These are phyloP conservation scores for Debaryomyces sp. DNA, from an alignment of 1,139 yeast species.

Conservation along the genomic window DNA sequence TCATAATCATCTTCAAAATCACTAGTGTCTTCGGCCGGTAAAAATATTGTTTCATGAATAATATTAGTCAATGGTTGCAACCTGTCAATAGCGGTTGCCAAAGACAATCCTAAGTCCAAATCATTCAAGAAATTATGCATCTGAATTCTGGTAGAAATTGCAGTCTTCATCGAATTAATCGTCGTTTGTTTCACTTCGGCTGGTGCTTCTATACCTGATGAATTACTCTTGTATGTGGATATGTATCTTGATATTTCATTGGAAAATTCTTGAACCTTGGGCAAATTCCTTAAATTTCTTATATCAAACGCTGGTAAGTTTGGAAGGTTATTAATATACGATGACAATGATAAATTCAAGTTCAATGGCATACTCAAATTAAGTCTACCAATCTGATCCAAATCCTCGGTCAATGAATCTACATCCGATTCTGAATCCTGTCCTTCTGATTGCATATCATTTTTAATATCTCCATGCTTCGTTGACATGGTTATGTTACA, in stretches of 20 bases:
- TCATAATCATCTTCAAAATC: conserved; percentile 28
- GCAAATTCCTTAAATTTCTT: conserved; percentile 20
- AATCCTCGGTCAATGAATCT: conserved; percentile 43
- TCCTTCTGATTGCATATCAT: neutral
- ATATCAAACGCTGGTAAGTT: conserved; percentile 24
- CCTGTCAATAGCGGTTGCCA: conserved; percentile 56
- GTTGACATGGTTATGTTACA: neutral
- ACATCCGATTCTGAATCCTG: conserved; percentile 24
- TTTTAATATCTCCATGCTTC: neutral
- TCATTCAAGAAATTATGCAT: conserved; percentile 54
- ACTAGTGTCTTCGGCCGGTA: conserved; percentile 51
- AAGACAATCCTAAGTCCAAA: conserved; percentile 52
- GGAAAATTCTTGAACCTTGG: conserved; percentile 28
- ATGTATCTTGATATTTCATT: conserved; percentile 36
- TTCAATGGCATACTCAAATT: conserved; percentile 23
- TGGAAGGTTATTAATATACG: conserved; percentile 16
- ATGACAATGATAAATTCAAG: conserved; percentile 15
- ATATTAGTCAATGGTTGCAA: conserved; percentile 58
- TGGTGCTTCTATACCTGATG: conserved; percentile 9
- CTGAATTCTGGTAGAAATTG: conserved; percentile 47
- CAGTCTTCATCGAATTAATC: conserved; percentile 37
- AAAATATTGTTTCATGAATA: conserved; percentile 49
- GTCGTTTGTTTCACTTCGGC: conserved; percentile 11
- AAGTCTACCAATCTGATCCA: conserved; percentile 49
- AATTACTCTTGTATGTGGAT: conserved; percentile 24